Base-by-base conservation (phyloP, 108 stramenopile genomes). In the Cyclotella distinguenda region DNA sequence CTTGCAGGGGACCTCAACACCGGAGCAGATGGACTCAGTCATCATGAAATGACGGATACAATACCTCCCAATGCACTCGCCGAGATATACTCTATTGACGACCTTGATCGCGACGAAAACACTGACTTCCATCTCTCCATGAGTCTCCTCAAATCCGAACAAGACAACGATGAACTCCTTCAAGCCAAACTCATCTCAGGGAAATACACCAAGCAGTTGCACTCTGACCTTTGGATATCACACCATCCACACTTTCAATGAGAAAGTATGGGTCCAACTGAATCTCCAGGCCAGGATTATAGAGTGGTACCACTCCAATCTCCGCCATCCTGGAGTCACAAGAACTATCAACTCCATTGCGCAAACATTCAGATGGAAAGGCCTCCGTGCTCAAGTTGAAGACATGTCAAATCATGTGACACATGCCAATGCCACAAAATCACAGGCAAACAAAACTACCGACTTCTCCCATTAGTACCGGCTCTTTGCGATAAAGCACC, bases 231-330 rank as follows among this genome's bases (percentile, higher is more conserved):
- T 52, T n/a, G 54, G 52, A 5, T 1, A 31, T n/a, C 2, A 12
- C 0, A 47, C 13, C 1, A 26, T 68, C 2, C 10, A 22, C 4
- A 58, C 68, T 0, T 50, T 58, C 2, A 27, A 68, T 23, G 25
- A 26, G 1, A 47, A 45, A 31, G 36, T 59, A 19, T 43, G 30
- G 43, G 52, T 64, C 3, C 62, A 61, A 28, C 16, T 11, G 0
- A 44, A 1, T 7, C 8, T 64, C 0, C 61, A 72, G 16, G 15
- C 26, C 1, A 18, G 34, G 3, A 31, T 72, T 34, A 36, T 72
- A 6, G 23, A 40, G 9, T 63, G 70, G 51, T 72, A 72, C 31
- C 70, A 72, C 39, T 12, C 15, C 19, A 63, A 53, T 13, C 32
- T 72, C 0, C 42, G 50, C 6, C 61, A 72, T 9, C 48, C 62